Evolutionary conservation across 2,329 filamentous ascomycete genomes (phyloP), one percentile per base, ranked within the genome.

Genomic region (Colletotrichum sp.): DNA sequence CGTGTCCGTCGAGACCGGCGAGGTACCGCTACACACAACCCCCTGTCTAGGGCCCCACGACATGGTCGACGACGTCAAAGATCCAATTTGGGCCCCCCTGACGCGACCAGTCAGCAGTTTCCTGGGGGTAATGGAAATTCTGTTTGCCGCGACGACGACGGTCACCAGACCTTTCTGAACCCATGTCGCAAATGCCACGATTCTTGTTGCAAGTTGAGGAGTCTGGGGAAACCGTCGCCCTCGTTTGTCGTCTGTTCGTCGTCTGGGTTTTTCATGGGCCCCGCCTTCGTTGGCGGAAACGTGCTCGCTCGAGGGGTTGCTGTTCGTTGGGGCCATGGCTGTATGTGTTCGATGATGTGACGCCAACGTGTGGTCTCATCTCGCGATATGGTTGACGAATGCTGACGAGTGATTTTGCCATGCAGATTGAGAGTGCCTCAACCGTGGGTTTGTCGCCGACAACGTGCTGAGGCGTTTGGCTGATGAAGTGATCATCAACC

Each of bases 71-170:
- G 64, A 69, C 70, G 74, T 76, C 74, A 73, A 76, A 43, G 39
- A 70, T 61, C 61, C 52, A 69, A 34, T 55, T 28, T 48, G 26
- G 32, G 28, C 21, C 60, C 48, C 61, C 43, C 32, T 36, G 61
- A 6, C 32, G 61, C 60, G 67, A 74, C 74, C 74, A 76, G 14
- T 76, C 74, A 76, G 32, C 52, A 39, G 32, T 76, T 76, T 76
- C 52, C 66, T 76, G 74, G 74, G 74, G 74, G 74, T 76, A 76
- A 76, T 76, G 71, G 71, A 73, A 76, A 76, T 63, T 13, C 14
- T 63, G 66, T 39, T 63, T 67, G 71, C 71, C 66, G 52, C 71
- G 43, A 69, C 39, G 66, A 26, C 30, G 34, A 74, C 43, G 64
- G 74, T 76, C 74, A 76, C 34, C 74, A 24, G 74, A 76, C 74